Conservation (phyloP, 2,329 filamentous ascomycete genomes). For the Dendrostoma leiphaemia region DNA sequence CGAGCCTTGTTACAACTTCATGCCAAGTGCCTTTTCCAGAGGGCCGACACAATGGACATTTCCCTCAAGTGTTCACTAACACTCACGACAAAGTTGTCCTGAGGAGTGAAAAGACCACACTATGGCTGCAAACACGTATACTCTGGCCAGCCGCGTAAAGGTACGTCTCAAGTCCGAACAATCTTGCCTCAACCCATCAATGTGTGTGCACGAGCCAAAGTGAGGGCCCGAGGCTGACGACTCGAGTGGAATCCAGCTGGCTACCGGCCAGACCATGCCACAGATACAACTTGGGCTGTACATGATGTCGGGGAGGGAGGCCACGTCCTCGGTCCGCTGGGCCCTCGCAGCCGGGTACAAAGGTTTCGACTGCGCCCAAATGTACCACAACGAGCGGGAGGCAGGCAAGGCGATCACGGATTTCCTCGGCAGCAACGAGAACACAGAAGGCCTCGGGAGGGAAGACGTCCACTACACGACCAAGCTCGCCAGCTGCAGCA, state of each 20-base stretch:
- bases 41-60: no score
- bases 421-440: slow-evolving; percentile 47
- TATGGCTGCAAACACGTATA: slow-evolving; percentile 15
- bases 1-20: neutral
- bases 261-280: slow-evolving; percentile 66
- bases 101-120: neutral
- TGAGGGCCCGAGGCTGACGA: slow-evolving; percentile 15
- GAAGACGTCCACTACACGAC: slow-evolving; percentile 78
- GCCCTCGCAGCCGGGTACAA: slow-evolving; percentile 54
- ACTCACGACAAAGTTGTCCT: no score
- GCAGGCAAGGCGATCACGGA: slow-evolving; percentile 63
- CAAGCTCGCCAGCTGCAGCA: slow-evolving; percentile 67
- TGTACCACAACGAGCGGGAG: slow-evolving; percentile 68
- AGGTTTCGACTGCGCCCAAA: slow-evolving; percentile 52
- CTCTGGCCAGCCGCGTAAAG: slow-evolving; percentile 17
- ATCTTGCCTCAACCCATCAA: slow-evolving; percentile 8
- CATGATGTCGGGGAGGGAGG: slow-evolving; percentile 63
- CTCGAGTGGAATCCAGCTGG: slow-evolving; percentile 40
- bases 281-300: slow-evolving; percentile 74
- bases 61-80: no score
- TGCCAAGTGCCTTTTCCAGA: neutral
- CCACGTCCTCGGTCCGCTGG: slow-evolving; percentile 53
- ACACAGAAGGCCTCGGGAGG: slow-evolving; percentile 51
- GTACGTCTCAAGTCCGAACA: neutral
- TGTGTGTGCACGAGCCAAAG: neutral